These are phyloP conservation scores for Lippia alba DNA, from an alignment of 305 asterid genomes.

Conservation along the genomic window DNA sequence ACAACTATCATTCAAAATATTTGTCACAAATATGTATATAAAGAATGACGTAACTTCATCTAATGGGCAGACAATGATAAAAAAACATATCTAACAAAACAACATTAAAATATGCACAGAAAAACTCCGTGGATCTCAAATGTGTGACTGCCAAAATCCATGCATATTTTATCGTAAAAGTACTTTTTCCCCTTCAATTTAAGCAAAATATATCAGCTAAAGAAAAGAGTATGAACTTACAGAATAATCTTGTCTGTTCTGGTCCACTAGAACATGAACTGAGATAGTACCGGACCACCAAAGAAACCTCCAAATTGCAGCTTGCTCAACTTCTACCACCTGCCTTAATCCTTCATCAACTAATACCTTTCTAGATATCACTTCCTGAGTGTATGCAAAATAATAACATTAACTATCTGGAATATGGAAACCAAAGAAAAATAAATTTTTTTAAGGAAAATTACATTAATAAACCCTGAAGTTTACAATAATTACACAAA, in stretches of 20 bases:
- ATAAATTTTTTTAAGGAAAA: no score
- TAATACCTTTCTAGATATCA: constrained; percentile 75
- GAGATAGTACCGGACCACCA: constrained; percentile 94
- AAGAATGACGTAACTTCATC: neutral
- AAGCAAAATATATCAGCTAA: neutral
- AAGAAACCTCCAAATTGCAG: constrained; percentile 90
- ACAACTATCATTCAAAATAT: neutral
- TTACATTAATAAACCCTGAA: no score
- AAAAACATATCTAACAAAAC: no score
- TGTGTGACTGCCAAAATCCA: no score
- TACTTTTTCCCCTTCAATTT: no score
- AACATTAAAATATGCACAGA: no score
- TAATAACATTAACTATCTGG: constrained; percentile 11
- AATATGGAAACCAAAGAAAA: neutral
- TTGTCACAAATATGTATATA: neutral
- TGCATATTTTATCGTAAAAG: no score
- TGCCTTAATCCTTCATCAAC: constrained; percentile 90
- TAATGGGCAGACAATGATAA: no score
- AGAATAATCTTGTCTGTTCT: constrained; percentile 71
- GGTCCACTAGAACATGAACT: constrained; percentile 85
- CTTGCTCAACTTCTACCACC: constrained; percentile 90
- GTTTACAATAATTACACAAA: no score
- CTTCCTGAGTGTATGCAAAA: constrained; percentile 61
- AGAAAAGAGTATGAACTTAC: constrained; percentile 50
- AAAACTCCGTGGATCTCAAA: no score